Evolutionary conservation across 495 filamentous ascomycete genomes (phyloP), one percentile per base, ranked within the genome.

Genomic region (Penicillium paxilli): DNA sequence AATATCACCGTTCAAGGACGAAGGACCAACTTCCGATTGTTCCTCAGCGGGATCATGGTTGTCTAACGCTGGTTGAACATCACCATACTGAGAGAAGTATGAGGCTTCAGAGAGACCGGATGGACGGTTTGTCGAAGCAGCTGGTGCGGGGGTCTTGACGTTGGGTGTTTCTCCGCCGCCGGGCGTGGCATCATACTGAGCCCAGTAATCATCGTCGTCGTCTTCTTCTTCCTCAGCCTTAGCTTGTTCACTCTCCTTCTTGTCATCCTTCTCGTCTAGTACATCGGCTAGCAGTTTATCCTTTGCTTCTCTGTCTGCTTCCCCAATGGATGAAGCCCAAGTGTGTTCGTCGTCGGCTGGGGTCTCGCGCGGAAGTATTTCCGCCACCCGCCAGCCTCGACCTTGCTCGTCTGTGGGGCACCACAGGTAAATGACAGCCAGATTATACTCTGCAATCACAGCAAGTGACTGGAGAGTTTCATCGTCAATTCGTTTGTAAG

Each of bases 151-250:
- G 10, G 86, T 86, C 50, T 88, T 86, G 0, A 73, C 69, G 1
- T 84, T 83, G 5, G 93, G 93, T 17, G 91, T 93, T 28, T 83
- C 79, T 6, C 35, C 35, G 7, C 35, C 35, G 7, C 83, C 83
- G 1, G 90, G 89, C 10, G 91, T 94, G 8, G 85, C 83, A 75
- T 97, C 94, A 66, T 98, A 98, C 55, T 87, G 86, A 24, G 86
- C 90, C 94, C 94, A 98, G 70, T 98, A 98, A 59, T 85, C 89
- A 55, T 92, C 92, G 53, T 96, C 92, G 24, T 95, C 90, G 16
- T 90, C 92, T 50, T 96, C 91, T 25, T 95, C 90, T 14, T 90
- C 87, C 0, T 88, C 87, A 0, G 80, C 79, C 44, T 42, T 23
- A 14, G 20, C 40, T 42, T 76, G 54, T 1, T 80, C 79, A 40